Evolutionary conservation across 2,329 filamentous ascomycete genomes (phyloP), one percentile per base, ranked within the genome.

Genomic region (Blumeria hordei): DNA sequence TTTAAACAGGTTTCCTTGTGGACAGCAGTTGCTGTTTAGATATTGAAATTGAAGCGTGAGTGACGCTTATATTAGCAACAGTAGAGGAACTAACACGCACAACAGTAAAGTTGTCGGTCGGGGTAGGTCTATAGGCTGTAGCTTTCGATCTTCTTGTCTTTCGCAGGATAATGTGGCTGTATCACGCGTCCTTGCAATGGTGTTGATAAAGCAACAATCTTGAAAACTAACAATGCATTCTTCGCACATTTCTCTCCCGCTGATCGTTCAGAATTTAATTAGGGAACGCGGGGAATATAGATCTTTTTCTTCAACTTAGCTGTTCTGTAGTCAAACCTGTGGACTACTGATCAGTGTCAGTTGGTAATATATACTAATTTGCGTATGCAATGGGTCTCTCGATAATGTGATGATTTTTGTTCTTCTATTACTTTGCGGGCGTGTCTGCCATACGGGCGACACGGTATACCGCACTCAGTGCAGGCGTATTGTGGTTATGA

Each of bases 221-320:
- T 49, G 45, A 28, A 21, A 32, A 21, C 45, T 8, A 28, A 12
- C 21, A 9, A 12, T 49, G 9, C 33, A 28, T 49, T 49, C 12
- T 49, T 49, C 28, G 18, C 45, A 49, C 45, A 28, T 49, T 28
- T 28, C 45, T 49, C 45, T 49, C 45, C 45, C 45, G 45, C 45
- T 49, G 45, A 49, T 49, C 45, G 4, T 49, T 49, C 45, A 49
- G 45, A 49, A 49, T 16, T 49, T 49, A 32, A 49, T 49, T 28
- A 49, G 45, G 21, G 45, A 49, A 49, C 45, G 45, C 4, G 45
- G 45, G 33, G 45, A 49, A 49, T 12, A 49, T 16, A 49, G 45
- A 49, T 49, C 18, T 28, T 9, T 49, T 28, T 49, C 45, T 49
- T 49, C 45, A 49, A 49, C 45, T 49, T 49, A 49, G 43, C 43